These are phyloP conservation scores for Plasmodium vinckei DNA, from an alignment of 169 alveolate species.

Conservation along the genomic window DNA sequence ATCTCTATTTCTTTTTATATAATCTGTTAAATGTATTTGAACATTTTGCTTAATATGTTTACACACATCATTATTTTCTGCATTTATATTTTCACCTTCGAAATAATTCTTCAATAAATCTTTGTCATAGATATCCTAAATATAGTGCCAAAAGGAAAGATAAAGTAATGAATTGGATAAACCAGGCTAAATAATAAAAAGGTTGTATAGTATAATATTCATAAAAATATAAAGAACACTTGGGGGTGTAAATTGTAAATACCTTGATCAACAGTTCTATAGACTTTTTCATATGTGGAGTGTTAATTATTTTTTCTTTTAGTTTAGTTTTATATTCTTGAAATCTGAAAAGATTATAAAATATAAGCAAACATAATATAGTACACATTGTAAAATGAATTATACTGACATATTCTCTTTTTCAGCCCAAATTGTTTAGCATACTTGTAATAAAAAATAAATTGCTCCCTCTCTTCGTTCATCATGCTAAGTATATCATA, in stretches of 20 bases:
- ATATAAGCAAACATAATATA: no score
- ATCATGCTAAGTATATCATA: slow-evolving; percentile 43
- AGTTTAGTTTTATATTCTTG: slow-evolving; percentile 37
- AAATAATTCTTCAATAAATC: slow-evolving; percentile 18
- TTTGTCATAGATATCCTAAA: slow-evolving; percentile 21
- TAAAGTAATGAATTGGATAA: no score
- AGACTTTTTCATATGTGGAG: slow-evolving; percentile 23
- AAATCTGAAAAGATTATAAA: slow-evolving; percentile 8
- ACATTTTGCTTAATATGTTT: slow-evolving; percentile 23
- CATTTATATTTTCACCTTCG: not conserved
- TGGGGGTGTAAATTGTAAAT: not conserved
- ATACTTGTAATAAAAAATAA: slow-evolving; percentile 65
- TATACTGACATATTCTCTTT: not conserved
- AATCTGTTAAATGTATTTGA: slow-evolving; percentile 17
- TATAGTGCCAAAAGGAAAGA: no score
- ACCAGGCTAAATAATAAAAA: no score
- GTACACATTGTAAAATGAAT: not conserved
- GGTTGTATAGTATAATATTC: no score
- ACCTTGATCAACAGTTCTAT: slow-evolving; percentile 23
- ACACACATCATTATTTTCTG: no score
- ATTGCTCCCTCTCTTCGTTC: slow-evolving; percentile 52
- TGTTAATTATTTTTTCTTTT: slow-evolving; percentile 25
- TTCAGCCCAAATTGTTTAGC: not conserved
- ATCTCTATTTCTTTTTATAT: slow-evolving; percentile 31
- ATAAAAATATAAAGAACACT: not conserved